Base-by-base conservation (phyloP, 129 eudicot genomes). In the Chrysanthemum lavandulifolium region DNA sequence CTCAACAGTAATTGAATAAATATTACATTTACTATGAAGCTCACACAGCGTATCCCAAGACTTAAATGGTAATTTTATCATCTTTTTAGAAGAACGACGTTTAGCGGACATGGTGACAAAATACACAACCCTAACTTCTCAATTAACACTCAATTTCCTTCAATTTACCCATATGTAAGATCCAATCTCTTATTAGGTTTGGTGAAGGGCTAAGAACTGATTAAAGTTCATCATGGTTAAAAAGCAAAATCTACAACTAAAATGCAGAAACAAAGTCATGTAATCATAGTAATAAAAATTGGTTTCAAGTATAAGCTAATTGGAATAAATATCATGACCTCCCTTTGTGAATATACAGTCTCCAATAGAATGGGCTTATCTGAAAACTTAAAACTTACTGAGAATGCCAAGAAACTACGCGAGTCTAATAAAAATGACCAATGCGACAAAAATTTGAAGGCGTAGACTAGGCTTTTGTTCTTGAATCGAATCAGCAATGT, bases 241-340 rank as follows among this genome's bases (percentile, higher is more conserved):
- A 64, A 65, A 33, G 54, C 55, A 55, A 68, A 68, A 76, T 58
- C 12, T 27, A 68, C 53, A 8, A 27, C 31, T 59, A 59, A 68
- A 76, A 67, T 12, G 68, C 61, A 67, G 25, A 67, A 76, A 27
- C 74, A 76, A 68, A 59, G 65, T 68, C 23, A 61, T 76, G 13
- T 16, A 68, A 55, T 43, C 48, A 75, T 53, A 33, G 31, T 10
- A 74, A 64, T 59, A 56, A 47, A 5, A 36, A 0, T 40, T 40
- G 2, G 47, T 1, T 40, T 40, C 47, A 7, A 40, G 47, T 40
- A 40, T 29, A 33, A 63, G 52, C 55, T 13, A 16, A 74, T 63
- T 76, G 40, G 48, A 59, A 69, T 58, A 51, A 16, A 36, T 50
- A 69, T 69, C 14, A 53, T 51, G 19, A 69, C 62, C 61, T 61